Percentiles rank a stretch among this genome's conserved stretches.
phyloP scores from a whole-genome alignment of 2,329 filamentous ascomycete species.

The Aspergillus sp. region DNA sequence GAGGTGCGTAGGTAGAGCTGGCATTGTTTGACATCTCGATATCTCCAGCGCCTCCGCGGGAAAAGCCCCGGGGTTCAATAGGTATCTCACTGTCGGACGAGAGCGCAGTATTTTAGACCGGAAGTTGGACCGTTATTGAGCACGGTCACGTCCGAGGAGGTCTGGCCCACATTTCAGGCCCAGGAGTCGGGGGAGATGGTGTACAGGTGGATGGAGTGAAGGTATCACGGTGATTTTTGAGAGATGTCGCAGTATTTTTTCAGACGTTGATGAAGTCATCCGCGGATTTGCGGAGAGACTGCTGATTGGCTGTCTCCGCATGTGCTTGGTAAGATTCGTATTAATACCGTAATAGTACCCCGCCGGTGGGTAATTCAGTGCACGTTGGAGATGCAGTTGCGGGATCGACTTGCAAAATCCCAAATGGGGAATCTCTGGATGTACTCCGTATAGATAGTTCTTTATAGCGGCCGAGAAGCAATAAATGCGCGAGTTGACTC shows the following conservation, averaged over 20 bases:
- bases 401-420: too few relatives aligned
- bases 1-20: slow-evolving; percentile 23
- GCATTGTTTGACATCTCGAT: slow-evolving; percentile 36
- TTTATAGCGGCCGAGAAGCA: too few relatives aligned
- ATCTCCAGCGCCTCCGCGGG: slow-evolving; percentile 8
- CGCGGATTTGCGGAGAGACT: background rate
- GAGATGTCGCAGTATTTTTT: slow-evolving; percentile 10
- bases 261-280: slow-evolving; percentile 21
- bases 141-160: slow-evolving; percentile 6
- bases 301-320: slow-evolving; percentile 14
- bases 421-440: too few relatives aligned
- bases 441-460: too few relatives aligned
- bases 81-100: background rate
- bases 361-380: background rate
- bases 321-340: background rate
- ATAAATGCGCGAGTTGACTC: too few relatives aligned
- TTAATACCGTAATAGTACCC: background rate
- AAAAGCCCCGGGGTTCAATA: background rate
- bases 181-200: background rate
- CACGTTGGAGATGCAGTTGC: too few relatives aligned
- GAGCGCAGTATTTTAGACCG: background rate
- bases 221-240: background rate
- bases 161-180: slow-evolving; percentile 9
- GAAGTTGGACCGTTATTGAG: slow-evolving; percentile 9
- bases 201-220: background rate